Conservation (phyloP, 164 flowering plant species). For the Vitis rotundifolia region DNA sequence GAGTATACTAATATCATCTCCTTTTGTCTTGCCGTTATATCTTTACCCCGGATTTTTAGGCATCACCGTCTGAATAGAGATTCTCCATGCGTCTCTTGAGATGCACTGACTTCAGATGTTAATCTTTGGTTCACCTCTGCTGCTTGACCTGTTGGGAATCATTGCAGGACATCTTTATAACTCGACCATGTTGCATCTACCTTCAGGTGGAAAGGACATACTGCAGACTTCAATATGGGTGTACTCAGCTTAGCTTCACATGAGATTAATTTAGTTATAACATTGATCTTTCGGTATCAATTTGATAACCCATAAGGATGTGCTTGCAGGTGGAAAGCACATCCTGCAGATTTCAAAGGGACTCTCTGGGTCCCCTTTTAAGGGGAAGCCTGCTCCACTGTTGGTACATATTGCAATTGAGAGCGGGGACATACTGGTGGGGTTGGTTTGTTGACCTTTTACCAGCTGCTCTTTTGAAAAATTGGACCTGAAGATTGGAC, state of each 20-base stretch:
- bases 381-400: no score
- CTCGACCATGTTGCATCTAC: conserved; percentile 88
- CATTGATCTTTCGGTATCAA: no score
- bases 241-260: conserved; percentile 54
- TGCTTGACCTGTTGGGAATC: conserved; percentile 86
- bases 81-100: conserved; percentile 50
- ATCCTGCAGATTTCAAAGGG: no score
- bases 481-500: no score
- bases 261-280: no score
- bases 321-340: no score
- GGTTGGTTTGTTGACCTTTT: no score
- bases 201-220: conserved; percentile 74
- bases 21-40: not conserved
- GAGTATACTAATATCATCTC: not conserved
- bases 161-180: conserved; percentile 93
- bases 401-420: no score
- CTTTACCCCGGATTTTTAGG: conserved; percentile 16
- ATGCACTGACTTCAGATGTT: conserved; percentile 56
- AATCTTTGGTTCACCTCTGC: conserved; percentile 75
- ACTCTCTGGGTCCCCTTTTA: no score
- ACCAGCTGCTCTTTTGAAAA: no score
- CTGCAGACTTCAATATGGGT: conserved; percentile 84
- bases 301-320: no score
- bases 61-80: conserved; percentile 65
- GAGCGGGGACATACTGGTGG: no score